Conservation (phyloP, 2,329 filamentous ascomycete genomes). For the Decorospora gaudefroyi region DNA sequence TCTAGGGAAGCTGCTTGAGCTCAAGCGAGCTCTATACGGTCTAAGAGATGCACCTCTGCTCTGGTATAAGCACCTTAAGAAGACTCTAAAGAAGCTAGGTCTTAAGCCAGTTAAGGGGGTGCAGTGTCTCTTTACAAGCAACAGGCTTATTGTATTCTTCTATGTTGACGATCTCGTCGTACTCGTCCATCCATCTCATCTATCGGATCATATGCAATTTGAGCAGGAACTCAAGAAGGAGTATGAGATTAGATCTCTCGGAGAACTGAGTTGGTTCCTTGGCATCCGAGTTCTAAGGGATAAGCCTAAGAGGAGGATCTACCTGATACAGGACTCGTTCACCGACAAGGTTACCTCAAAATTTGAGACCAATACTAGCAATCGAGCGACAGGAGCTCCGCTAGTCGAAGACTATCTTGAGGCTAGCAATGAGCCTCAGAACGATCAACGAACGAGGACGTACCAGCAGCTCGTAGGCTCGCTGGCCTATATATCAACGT, state of each 20-base stretch:
- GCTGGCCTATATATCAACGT: slow-evolving; percentile 16
- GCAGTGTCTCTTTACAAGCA: slow-evolving; percentile 14
- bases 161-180: slow-evolving; percentile 20
- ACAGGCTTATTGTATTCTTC: slow-evolving; percentile 17
- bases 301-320: slow-evolving; percentile 1
- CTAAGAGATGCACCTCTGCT: slow-evolving; percentile 26
- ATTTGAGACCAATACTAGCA: slow-evolving; percentile 12
- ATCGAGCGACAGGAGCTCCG: not conserved
- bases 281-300: slow-evolving; percentile 15
- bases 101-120: slow-evolving; percentile 13
- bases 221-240: slow-evolving; percentile 2
- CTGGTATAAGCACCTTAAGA: slow-evolving; percentile 11
- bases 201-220: slow-evolving; percentile 1
- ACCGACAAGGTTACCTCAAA: slow-evolving; percentile 19
- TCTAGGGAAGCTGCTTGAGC: slow-evolving; percentile 7
- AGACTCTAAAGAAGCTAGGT: slow-evolving; percentile 16
- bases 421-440: slow-evolving; percentile 2
- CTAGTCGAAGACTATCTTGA: not conserved
- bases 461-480: slow-evolving; percentile 25
- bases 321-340: slow-evolving; percentile 18
- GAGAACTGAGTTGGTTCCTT: slow-evolving; percentile 15
- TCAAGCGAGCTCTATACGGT: slow-evolving; percentile 28
- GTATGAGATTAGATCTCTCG: slow-evolving; percentile 10
- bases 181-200: slow-evolving; percentile 6
- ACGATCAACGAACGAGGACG: slow-evolving; percentile 8